Evolutionary conservation across 2,329 filamentous ascomycete species (phyloP).

Genomic region (Colletotrichum neosansevieriae): DNA sequence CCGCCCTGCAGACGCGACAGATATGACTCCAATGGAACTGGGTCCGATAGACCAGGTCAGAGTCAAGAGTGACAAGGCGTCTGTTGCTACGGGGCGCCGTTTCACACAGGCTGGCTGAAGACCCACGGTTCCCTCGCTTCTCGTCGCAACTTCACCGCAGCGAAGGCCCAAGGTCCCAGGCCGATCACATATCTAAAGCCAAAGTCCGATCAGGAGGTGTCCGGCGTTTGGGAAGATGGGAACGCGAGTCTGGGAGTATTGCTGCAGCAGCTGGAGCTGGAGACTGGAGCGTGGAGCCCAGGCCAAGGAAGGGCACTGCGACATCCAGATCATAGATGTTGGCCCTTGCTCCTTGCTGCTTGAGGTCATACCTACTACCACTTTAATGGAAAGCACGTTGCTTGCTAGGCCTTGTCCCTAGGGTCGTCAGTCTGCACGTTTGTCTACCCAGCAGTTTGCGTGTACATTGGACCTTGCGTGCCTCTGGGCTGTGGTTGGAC

Average conservation of each 20-base stretch:
- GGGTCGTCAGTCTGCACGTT: constrained; percentile 16
- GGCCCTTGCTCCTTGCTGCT: constrained; percentile 26
- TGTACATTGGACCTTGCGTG: constrained; percentile 13
- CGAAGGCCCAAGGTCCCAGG: constrained; percentile 9
- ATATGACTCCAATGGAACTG: constrained; percentile 36
- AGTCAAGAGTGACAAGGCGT: constrained; percentile 21
- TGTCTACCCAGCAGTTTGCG: constrained; percentile 19
- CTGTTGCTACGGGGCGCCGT: constrained; percentile 35
- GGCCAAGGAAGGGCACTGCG: constrained; percentile 13
- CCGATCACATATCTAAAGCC: constrained; percentile 19
- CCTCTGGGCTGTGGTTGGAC: constrained; percentile 10
- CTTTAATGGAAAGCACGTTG: constrained; percentile 12
- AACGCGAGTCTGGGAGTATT: constrained; percentile 33
- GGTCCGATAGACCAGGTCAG: constrained; percentile 25
- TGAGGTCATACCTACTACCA: constrained; percentile 28
- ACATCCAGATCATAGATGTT: constrained; percentile 10
- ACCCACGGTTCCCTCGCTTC: constrained; percentile 34
- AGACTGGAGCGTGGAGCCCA: constrained; percentile 28
- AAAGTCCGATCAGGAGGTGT: constrained; percentile 41
- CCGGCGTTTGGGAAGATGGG: constrained; percentile 35
- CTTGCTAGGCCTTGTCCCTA: not conserved
- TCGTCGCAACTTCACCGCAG: constrained; percentile 10
- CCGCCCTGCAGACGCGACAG: constrained; percentile 30
- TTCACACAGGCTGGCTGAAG: constrained; percentile 37
- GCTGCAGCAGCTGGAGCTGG: constrained; percentile 33